Evolutionary conservation across 2,329 filamentous ascomycete species (phyloP), one percentile per base, ranked within the genome.

Genomic region (Trichoderma sp.): DNA sequence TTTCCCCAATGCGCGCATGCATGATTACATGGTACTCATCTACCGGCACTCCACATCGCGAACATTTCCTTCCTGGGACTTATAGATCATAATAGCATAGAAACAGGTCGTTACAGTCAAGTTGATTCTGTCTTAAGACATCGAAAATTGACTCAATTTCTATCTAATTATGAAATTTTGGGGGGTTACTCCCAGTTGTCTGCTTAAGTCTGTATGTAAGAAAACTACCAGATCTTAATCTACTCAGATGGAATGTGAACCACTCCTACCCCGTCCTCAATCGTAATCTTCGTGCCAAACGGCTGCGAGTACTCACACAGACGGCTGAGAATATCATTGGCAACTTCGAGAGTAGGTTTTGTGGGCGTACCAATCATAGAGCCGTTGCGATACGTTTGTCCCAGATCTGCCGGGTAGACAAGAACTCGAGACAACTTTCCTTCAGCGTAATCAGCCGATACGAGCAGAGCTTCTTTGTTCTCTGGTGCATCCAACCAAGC

Each of bases 401-500:
- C 58, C 17, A 70, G 6, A 15, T 70, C 68, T 20, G 58, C 68
- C 3, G 68, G 58, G 23, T 70, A 70, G 32, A 70, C 13, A 23
- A 55, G 20, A 13, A 64, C 59, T 12, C 34, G 59, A 39, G 43
- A 70, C 17, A 63, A 12, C 43, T 70, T 70, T 32, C 65, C 68
- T 11, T 57, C 43, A 4, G 32, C 15, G 17, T 70, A 70, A n/a
- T 63, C 34, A 9, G 20, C 58, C 17, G 68, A 64, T 8, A 70
- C 47, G 1, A 70, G 17, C 13, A 70, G 23, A 8, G 68, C 68
- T 28, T 70, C 58, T n/a, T 32, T 63, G 50, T 70, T 70, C 12
- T 70, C 68, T 30, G 65, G 32, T 26, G 55, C 20, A 63, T 64
- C 30, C 9, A 70, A 12, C 58, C 68, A 70, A 30, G 58, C 68